phyloP scores from a whole-genome alignment of 1,284 basidiomycete genomes.

The Cryptococcus hybrid region DNA sequence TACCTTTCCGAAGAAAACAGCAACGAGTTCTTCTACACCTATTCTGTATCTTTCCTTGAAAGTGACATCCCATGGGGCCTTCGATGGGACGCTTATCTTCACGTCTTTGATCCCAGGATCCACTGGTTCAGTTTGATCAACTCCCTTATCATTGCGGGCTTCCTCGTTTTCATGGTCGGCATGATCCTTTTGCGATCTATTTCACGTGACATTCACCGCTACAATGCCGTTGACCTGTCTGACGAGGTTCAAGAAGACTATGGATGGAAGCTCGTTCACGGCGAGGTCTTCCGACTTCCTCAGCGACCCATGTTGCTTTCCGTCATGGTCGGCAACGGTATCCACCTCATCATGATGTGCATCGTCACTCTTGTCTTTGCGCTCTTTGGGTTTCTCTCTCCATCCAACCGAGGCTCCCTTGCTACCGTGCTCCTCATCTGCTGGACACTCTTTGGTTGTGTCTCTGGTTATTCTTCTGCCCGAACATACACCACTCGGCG shows the following conservation, averaged over 20 bases:
- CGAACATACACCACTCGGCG: conserved; percentile 79
- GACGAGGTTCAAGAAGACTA: conserved; percentile 98
- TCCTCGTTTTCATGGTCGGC: conserved; percentile 87
- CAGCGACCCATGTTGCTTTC: conserved; percentile 74
- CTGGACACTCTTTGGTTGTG: conserved; percentile 91
- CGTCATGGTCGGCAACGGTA: conserved; percentile 84
- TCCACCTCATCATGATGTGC: conserved; percentile 86
- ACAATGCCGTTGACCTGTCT: conserved; percentile 90
- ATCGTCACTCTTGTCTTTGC: conserved; percentile 91
- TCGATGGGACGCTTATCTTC: conserved; percentile 94
- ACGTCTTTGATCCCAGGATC: conserved; percentile 58
- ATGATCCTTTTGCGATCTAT: conserved; percentile 87
- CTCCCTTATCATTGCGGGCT: conserved; percentile 83
- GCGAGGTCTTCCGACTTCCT: conserved; percentile 91
- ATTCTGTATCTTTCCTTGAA: conserved; percentile 83
- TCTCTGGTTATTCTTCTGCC: conserved; percentile 87
- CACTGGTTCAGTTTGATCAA: conserved; percentile 89
- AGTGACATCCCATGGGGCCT: conserved; percentile 79
- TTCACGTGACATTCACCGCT: conserved; percentile 88
- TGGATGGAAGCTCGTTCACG: conserved; percentile 92
- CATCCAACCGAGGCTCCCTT: conserved; percentile 90
- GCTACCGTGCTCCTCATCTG: conserved; percentile 95
- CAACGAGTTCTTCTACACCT: conserved; percentile 83
- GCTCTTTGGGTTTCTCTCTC: conserved; percentile 93
- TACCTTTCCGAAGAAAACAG: conserved; percentile 62